Base-by-base conservation (phyloP, 495 filamentous ascomycete species). In the Parmelia sp. region DNA sequence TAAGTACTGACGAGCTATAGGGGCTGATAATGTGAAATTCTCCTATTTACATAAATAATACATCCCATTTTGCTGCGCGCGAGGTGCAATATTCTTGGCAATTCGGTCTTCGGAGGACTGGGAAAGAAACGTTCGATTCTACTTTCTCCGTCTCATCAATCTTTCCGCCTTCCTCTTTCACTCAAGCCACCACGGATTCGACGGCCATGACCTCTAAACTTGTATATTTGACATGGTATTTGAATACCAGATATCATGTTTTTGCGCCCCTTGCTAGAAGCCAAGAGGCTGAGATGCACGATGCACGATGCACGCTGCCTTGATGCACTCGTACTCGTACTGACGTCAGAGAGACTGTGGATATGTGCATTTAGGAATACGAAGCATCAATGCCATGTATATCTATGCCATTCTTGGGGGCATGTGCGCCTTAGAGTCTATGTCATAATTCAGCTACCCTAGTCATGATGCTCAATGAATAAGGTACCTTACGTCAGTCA, bases 1-100 rank as follows among this genome's bases (percentile, higher is more conserved):
- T 0, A 2, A 14, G 8, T 0, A 47, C 44, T 47, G 15, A 47
- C 44, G 55, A 68, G 66, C 66, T 65, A 68, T 66, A 62, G 57
- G 59, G 63, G 63, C 63, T 0, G 47, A 4, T 47, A 37, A 7
- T 9, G 2, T 31, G 10, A 6, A 0, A 2, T 11, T 2, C 9
- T 29, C 23, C 47, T 51, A 47, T n/a, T n/a, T n/a, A n/a, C n/a
- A n/a, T n/a, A 47, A n/a, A 2, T 12, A 11, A 9, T 23, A 47
- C 25, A 47, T 47, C 9, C 10, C 25, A 1, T 4, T 44, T 4
- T n/a, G 61, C 73, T 2, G 14, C 17, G n/a, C n/a, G n/a, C n/a
- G n/a, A n/a, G n/a, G n/a, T n/a, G n/a, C n/a, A n/a, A n/a, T n/a
- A n/a, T n/a, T n/a, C n/a, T n/a, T n/a, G n/a, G n/a, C n/a, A n/a